Evolutionary conservation across 1,139 yeast species (phyloP), one percentile per base, ranked within the genome.

Genomic region (Scheffersomyces illinoinensis): DNA sequence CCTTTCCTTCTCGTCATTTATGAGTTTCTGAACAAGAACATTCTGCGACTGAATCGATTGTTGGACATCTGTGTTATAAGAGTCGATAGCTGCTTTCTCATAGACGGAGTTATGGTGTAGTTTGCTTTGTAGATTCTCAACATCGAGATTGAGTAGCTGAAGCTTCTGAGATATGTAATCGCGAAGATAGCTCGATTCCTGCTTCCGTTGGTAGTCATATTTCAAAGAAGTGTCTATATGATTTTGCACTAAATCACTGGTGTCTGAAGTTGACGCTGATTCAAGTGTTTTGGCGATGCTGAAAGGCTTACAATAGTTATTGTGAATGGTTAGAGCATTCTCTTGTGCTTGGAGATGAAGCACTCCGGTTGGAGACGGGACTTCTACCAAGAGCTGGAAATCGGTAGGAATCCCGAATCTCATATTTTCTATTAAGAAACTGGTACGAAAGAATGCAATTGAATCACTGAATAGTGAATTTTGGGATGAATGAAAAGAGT

Each of bases 331-430:
- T 33, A 33, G 14, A 33, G 43, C 8, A 12, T 8, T 33, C 43
- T 33, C 43, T 33, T 33, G 43, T 33, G 43, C 43, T 4, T 33
- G 43, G 43, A 33, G 43, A 33, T 33, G 43, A 33, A 33, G 43
- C 14, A 33, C 17, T 33, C 43, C 43, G 12, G 43, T 33, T 10
- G 43, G 43, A 33, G 18, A 20, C 4, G 51, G 17, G 6, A 48
- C 51, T 17, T 48, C 51, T 26, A 48, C 51, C 17, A 48, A 48
- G 24, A 48, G 51, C 51, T 48, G 26, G 12, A 20, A 48, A 19
- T 48, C 51, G 6, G 24, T 21, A 10, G 58, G 61, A 52, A 59
- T 53, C 14, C 61, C 61, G 47, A 59, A 59, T 21, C 58, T 54
- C 61, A 59, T 59, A 18, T n/a, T 52, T 8, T 48, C 1, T 33